Evolutionary conservation across 352 stramenopile species (phyloP).

Genomic region (Phytophthora agathidicida): DNA sequence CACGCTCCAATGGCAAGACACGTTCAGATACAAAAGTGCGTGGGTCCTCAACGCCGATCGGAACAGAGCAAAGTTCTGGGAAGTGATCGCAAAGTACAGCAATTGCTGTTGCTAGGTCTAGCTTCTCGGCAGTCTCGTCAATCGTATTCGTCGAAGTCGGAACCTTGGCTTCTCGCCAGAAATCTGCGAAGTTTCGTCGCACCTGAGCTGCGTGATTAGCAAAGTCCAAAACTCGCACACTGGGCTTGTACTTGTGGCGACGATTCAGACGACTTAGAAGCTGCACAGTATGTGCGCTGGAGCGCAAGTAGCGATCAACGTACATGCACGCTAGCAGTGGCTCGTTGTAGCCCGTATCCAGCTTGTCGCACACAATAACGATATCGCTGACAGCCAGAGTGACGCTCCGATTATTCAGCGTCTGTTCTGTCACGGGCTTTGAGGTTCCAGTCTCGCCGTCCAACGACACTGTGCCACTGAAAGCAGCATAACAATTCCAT

Average conservation of each 20-base stretch:
- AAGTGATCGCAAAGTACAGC: conserved; percentile 55
- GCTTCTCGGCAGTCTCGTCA: conserved; percentile 34
- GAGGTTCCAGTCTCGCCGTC: conserved; percentile 18
- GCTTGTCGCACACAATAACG: conserved; percentile 87
- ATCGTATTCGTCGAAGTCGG: conserved; percentile 24
- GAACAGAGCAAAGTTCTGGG: conserved; percentile 30
- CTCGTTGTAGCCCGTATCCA: conserved; percentile 88
- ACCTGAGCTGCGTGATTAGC: conserved; percentile 78
- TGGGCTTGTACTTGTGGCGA: conserved; percentile 56
- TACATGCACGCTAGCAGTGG: conserved; percentile 79
- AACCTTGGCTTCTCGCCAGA: conserved; percentile 47
- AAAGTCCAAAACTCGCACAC: conserved; percentile 69
- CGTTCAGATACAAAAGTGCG: conserved; percentile 33
- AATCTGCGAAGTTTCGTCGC: conserved; percentile 54
- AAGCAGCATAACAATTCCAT: conserved; percentile 76
- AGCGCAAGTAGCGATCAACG: conserved; percentile 78
- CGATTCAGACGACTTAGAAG: conserved; percentile 85
- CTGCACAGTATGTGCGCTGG: conserved; percentile 75
- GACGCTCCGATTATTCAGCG: conserved; percentile 58
- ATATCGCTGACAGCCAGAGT: conserved; percentile 68
- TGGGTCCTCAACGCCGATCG: conserved; percentile 20
- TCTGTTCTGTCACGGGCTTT: conserved; percentile 62
- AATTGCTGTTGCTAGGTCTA: conserved; percentile 42
- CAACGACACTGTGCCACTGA: conserved; percentile 55
- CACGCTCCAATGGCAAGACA: conserved; percentile 51